These are phyloP conservation scores for Aspergillus kassunensis DNA, from an alignment of 495 filamentous ascomycete species.

Conservation along the genomic window DNA sequence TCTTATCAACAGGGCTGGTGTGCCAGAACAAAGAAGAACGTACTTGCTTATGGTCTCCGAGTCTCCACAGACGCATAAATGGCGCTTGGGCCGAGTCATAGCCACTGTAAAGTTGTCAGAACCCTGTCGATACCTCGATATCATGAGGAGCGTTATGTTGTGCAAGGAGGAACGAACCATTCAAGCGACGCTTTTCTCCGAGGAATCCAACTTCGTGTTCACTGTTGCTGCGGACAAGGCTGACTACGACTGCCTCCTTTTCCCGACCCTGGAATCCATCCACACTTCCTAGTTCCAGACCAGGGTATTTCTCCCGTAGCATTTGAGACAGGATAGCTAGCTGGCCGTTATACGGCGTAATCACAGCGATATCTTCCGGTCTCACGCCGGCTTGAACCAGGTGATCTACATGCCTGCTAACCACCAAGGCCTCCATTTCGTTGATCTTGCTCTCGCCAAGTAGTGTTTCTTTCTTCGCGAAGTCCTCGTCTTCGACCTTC, in stretches of 20 bases:
- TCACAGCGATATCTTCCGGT: slow-evolving; percentile 81
- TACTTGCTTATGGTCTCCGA: slow-evolving; percentile 84
- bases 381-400: slow-evolving; percentile 75
- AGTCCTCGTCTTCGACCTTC: slow-evolving; percentile 47
- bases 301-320: slow-evolving; percentile 75
- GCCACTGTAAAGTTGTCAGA: slow-evolving; percentile 57
- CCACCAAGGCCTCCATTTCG: slow-evolving; percentile 81
- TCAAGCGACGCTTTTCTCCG: slow-evolving; percentile 85
- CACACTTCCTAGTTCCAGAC: slow-evolving; percentile 87
- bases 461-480: slow-evolving; percentile 49
- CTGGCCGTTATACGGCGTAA: slow-evolving; percentile 97
- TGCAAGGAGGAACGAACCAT: slow-evolving; percentile 53
- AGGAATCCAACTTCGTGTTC: slow-evolving; percentile 89
- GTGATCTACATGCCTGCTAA: slow-evolving; percentile 65
- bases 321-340: slow-evolving; percentile 67
- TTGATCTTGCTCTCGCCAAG: slow-evolving; percentile 91
- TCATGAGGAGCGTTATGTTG: background rate
- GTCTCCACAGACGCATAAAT: slow-evolving; percentile 87
- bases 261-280: slow-evolving; percentile 97
- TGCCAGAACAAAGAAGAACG: slow-evolving; percentile 29
- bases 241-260: slow-evolving; percentile 93
- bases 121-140: background rate
- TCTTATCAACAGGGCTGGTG: background rate
- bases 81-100: slow-evolving; percentile 90
- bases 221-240: slow-evolving; percentile 82